These are phyloP conservation scores for Rubus idaeus DNA, from an alignment of 306 rosid genomes.

Conservation along the genomic window DNA sequence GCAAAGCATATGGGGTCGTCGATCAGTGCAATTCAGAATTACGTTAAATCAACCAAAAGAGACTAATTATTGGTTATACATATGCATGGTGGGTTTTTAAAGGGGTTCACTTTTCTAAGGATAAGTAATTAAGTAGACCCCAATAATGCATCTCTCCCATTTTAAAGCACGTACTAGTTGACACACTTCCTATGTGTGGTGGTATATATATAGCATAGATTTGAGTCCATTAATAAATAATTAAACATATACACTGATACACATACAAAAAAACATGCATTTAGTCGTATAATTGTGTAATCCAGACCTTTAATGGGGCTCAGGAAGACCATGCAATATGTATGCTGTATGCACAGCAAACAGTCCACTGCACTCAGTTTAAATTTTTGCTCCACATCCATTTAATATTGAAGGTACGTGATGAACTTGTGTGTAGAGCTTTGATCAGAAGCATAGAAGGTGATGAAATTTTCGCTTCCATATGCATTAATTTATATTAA, in stretches of 20 bases:
- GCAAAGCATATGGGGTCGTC: slow-evolving; percentile 10
- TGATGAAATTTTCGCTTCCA: neutral
- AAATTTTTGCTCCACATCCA: neutral
- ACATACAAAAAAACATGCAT: neutral
- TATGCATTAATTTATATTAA: neutral
- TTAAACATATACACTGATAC: neutral
- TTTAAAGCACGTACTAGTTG: slow-evolving; percentile 1
- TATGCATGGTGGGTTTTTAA: neutral
- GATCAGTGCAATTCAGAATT: neutral
- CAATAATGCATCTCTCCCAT: slow-evolving; percentile 2
- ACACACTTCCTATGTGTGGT: neutral
- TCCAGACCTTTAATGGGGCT: neutral
- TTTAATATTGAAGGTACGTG: too few relatives aligned
- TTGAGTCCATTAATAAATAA: neutral
- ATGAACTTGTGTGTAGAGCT: neutral
- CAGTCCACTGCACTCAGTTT: neutral
- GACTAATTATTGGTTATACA: slow-evolving; percentile 14
- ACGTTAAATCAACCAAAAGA: slow-evolving; percentile 12
- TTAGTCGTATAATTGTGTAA: neutral
- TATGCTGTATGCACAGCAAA: neutral
- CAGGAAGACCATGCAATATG: neutral
- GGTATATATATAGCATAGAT: neutral
- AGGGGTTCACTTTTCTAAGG: slow-evolving; percentile 14
- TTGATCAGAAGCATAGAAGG: too few relatives aligned
- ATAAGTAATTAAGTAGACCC: slow-evolving; percentile 10